Evolutionary conservation across 129 eudicot genomes (phyloP).

Genomic region (Arctium minus): DNA sequence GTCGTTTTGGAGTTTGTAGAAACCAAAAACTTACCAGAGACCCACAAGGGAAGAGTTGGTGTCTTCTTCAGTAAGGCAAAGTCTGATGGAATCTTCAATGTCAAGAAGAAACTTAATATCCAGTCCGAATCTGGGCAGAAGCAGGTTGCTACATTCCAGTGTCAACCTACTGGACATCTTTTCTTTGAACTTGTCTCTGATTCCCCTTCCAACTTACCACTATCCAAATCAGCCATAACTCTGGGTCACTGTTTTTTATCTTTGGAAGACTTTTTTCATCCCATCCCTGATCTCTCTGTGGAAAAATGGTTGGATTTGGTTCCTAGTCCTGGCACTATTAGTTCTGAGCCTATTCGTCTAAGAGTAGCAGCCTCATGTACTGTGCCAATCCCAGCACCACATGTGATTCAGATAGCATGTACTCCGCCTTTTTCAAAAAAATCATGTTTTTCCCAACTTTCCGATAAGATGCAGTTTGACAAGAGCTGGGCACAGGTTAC

Average conservation of each 20-base stretch:
- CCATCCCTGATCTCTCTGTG: slow-evolving; percentile 15
- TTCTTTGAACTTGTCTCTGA: slow-evolving; percentile 54
- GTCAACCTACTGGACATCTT: slow-evolving; percentile 63
- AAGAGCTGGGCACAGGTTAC: slow-evolving; percentile 18
- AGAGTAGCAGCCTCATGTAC: slow-evolving; percentile 37
- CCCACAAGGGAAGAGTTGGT: slow-evolving; percentile 45
- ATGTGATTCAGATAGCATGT: slow-evolving; percentile 8
- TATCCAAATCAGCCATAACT: slow-evolving; percentile 3
- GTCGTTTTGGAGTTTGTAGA: slow-evolving; percentile 81
- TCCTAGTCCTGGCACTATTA: slow-evolving; percentile 9
- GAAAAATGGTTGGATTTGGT: slow-evolving; percentile 38
- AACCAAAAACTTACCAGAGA: slow-evolving; percentile 57
- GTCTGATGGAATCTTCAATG: slow-evolving; percentile 67
- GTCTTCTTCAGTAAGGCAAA: slow-evolving; percentile 61
- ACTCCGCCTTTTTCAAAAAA: slow-evolving; percentile 10
- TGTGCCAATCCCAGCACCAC: slow-evolving; percentile 30
- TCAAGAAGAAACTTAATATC: slow-evolving; percentile 61
- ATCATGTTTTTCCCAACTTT: background rate
- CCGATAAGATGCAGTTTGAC: background rate
- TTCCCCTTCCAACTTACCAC: slow-evolving; percentile 31
- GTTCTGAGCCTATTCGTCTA: slow-evolving; percentile 20
- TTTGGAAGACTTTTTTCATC: slow-evolving; percentile 19
- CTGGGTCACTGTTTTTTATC: slow-evolving; percentile 25
- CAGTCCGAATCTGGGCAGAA: slow-evolving; percentile 69
- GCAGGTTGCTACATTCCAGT: slow-evolving; percentile 73